These are phyloP conservation scores for Rutstroemia sp. DNA, from an alignment of 2,329 filamentous ascomycete genomes.

Conservation along the genomic window DNA sequence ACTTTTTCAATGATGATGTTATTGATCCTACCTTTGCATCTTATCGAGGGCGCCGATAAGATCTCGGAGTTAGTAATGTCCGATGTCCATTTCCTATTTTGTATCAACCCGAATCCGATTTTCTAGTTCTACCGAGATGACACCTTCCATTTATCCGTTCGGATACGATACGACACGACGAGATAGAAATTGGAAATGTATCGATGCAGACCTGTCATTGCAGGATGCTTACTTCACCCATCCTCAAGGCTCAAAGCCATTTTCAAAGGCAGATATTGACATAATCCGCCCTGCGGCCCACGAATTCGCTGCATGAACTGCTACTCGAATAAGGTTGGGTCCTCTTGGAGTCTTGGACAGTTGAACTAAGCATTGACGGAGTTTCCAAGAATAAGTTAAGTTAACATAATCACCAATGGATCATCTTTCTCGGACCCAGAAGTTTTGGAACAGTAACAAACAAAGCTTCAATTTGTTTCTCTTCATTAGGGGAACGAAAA, in stretches of 20 bases:
- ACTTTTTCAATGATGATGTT: constrained; percentile 1
- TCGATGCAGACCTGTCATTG: too few species aligned
- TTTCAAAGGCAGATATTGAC: too few species aligned
- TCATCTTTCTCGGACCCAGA: background rate
- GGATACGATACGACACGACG: too few species aligned
- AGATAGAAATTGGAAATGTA: too few species aligned
- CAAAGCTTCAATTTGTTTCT: background rate
- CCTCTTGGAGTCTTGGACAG: too few species aligned
- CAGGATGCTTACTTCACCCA: too few species aligned
- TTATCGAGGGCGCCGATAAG: background rate
- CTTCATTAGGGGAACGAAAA: background rate
- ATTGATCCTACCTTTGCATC: background rate
- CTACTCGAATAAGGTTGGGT: too few species aligned
- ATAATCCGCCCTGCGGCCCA: too few species aligned
- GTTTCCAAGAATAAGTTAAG: background rate
- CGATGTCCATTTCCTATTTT: background rate
- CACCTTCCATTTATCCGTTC: too few species aligned
- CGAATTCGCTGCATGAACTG: too few species aligned
- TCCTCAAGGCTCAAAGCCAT: too few species aligned
- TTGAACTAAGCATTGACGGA: background rate
- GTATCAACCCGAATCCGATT: background rate
- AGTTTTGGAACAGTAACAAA: background rate
- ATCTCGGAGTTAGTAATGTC: background rate
- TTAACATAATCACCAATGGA: background rate
- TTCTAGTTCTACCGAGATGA: background rate